Percentiles rank a stretch among this genome's conserved stretches.
Conservation (phyloP, 768 basidiomycete species). For the Leccinum uliginosum region DNA sequence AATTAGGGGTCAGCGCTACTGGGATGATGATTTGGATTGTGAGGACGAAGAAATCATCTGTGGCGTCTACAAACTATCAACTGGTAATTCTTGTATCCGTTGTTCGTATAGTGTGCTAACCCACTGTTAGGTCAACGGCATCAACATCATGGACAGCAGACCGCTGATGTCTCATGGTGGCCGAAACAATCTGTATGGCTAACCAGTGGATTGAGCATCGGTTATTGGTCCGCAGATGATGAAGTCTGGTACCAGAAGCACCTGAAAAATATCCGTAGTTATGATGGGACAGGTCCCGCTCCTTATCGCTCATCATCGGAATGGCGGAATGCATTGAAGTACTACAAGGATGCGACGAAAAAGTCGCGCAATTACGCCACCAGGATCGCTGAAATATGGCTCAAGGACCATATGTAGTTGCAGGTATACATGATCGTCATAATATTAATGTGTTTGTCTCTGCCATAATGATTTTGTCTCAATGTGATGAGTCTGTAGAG, state of each 20-base stretch:
- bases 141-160: not conserved
- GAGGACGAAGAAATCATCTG: not conserved
- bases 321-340: not conserved
- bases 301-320: not conserved
- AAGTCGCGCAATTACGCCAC: not conserved
- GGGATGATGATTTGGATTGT: not conserved
- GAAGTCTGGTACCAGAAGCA: not conserved
- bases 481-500: no score
- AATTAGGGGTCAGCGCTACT: not conserved
- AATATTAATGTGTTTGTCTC: no score
- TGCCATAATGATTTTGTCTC: no score
- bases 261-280: not conserved
- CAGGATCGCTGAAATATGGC: not conserved
- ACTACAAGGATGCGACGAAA: not conserved
- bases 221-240: conserved; percentile 1
- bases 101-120: not conserved
- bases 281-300: not conserved
- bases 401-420: not conserved
- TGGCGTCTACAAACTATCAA: not conserved
- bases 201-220: not conserved
- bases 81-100: not conserved
- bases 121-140: not conserved
- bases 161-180: conserved; percentile 3
- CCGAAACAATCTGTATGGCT: conserved; percentile 3
- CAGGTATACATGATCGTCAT: no score